These are phyloP conservation scores for Yamadazyma paraphyllophila DNA, from an alignment of 805 yeast species.

Conservation along the genomic window DNA sequence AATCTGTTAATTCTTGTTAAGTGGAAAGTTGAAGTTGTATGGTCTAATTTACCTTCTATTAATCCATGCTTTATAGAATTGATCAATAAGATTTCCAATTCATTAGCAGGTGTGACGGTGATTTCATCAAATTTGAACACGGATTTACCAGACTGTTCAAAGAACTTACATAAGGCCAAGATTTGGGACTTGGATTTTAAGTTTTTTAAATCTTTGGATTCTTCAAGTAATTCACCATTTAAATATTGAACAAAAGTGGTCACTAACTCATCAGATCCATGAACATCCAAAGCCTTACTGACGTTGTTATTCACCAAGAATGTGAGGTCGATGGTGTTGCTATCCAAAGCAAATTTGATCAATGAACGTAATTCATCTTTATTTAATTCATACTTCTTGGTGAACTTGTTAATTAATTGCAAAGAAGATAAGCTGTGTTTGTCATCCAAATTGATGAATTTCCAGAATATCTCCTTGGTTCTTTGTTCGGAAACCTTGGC, in stretches of 20 bases:
- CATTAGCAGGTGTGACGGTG: constrained; percentile 30
- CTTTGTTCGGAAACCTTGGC: constrained; percentile 31
- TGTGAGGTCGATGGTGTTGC: constrained; percentile 39
- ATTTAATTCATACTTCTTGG: constrained; percentile 23
- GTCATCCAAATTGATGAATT: constrained; percentile 35
- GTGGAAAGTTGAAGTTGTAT: constrained; percentile 38
- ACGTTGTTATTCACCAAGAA: constrained; percentile 43
- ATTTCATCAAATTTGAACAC: constrained; percentile 36
- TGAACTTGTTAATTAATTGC: constrained; percentile 34
- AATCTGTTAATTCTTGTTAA: constrained; percentile 42
- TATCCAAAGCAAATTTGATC: constrained; percentile 35
- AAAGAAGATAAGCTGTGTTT: constrained; percentile 29
- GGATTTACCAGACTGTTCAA: constrained; percentile 20
- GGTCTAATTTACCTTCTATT: constrained; percentile 46
- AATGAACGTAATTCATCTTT: constrained; percentile 24
- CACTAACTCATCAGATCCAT: constrained; percentile 27
- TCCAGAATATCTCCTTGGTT: constrained; percentile 34
- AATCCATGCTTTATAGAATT: constrained; percentile 44
- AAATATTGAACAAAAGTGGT: constrained; percentile 31
- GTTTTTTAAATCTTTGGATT: constrained; percentile 20
- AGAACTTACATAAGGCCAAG: constrained; percentile 39
- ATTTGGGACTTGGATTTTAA: constrained; percentile 37
- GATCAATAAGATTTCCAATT: constrained; percentile 39
- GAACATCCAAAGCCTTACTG: constrained; percentile 28
- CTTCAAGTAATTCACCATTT: constrained; percentile 32